These are phyloP conservation scores for Physcia stellaris DNA, from an alignment of 495 filamentous ascomycete species.

Conservation along the genomic window DNA sequence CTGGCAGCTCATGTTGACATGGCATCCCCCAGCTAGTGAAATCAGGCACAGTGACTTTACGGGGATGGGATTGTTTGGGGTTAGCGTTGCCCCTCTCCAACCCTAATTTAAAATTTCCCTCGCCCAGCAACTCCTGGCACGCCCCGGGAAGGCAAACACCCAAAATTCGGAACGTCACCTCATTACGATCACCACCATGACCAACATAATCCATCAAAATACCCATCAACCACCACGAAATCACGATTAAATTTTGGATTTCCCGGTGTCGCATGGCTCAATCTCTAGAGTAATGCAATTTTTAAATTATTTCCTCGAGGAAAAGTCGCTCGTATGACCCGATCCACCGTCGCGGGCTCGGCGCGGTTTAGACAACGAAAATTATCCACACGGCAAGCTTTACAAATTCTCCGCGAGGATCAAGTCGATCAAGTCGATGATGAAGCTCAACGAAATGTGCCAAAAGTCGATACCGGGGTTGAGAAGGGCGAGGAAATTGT, in stretches of 20 bases:
- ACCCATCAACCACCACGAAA: constrained; percentile 27
- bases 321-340: constrained; percentile 7
- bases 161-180: not conserved
- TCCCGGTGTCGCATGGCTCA: constrained; percentile 31
- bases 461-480: constrained; percentile 89
- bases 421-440: constrained; percentile 71
- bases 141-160: too few species aligned
- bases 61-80: too few species aligned
- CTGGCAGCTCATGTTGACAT: too few species aligned
- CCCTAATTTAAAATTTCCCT: too few species aligned
- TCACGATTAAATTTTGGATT: too few species aligned
- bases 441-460: constrained; percentile 48
- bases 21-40: too few species aligned
- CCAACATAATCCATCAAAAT: not conserved
- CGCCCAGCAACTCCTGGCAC: too few species aligned
- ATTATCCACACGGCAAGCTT: constrained; percentile 70
- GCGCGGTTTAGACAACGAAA: constrained; percentile 12
- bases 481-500: constrained; percentile 95
- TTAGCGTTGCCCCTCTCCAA: too few species aligned
- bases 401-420: constrained; percentile 74
- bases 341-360: constrained; percentile 7
- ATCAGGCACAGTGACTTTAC: too few species aligned
- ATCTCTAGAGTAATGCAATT: constrained; percentile 29
- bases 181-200: not conserved
- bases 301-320: constrained; percentile 16